These are phyloP conservation scores for Phytophthora pseudosyringae DNA, from an alignment of 352 stramenopile species.

Conservation along the genomic window DNA sequence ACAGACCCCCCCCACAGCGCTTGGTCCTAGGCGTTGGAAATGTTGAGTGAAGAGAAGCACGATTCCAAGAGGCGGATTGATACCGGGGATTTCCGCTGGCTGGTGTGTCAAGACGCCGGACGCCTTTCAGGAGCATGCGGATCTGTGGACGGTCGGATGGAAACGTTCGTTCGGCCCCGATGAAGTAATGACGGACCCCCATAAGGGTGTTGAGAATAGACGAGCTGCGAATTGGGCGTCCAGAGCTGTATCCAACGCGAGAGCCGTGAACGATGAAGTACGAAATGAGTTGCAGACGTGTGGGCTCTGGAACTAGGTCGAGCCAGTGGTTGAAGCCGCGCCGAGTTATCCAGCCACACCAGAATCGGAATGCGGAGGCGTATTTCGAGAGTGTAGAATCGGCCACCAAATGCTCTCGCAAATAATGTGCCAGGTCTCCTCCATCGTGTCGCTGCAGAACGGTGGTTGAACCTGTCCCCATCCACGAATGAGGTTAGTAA, in stretches of 20 bases:
- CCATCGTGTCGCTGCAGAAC: neutral
- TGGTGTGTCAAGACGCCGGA: constrained; percentile 2
- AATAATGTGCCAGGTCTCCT: neutral
- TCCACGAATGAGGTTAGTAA: neutral
- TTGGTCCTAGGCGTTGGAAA: constrained; percentile 4
- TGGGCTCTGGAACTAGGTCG: neutral
- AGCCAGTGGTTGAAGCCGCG: neutral
- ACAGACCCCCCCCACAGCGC: constrained; percentile 8
- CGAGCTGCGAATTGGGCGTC: neutral
- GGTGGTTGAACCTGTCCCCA: neutral
- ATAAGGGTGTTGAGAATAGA: neutral
- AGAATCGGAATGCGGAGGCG: neutral
- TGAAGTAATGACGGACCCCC: neutral
- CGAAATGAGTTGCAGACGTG: neutral
- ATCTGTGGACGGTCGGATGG: constrained; percentile 8
- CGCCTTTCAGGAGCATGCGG: constrained; percentile 14
- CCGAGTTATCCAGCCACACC: neutral
- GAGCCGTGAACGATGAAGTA: neutral
- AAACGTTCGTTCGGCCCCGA: neutral
- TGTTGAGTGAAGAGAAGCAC: constrained; percentile 1
- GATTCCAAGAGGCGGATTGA: constrained; percentile 9
- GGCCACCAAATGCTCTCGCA: neutral
- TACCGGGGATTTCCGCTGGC: neutral
- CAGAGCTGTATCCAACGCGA: neutral
- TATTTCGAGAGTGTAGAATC: neutral